Evolutionary conservation across 495 filamentous ascomycete species (phyloP), one percentile per base, ranked within the genome.

Genomic region (Podospora sp.): DNA sequence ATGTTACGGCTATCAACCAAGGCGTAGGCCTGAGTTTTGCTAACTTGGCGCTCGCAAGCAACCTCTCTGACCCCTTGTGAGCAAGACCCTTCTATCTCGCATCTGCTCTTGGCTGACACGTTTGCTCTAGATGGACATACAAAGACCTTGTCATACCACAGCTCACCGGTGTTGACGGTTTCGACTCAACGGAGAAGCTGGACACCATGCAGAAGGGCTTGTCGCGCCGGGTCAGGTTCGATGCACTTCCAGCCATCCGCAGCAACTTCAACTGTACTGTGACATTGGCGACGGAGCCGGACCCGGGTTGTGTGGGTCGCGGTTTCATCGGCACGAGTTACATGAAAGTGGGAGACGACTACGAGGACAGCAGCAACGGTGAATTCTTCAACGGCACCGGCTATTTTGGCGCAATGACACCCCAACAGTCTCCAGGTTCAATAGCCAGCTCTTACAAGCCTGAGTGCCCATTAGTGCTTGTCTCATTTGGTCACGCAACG

Each of bases 1-100:
- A 60, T n/a, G 18, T 25, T 7, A 51, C 18, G 29, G 16, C 35
- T 8, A 22, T 36, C 33, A 36, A 50, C n/a, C 40, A 12, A 14
- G 5, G 29, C 22, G n/a, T 1, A 7, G 36, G 36, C 18, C 36
- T 62, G 6, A 25, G 18, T 6, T 40, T 33, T 36, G 57, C 57
- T 26, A 60, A 60, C 26, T 14, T 60, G 26, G 57, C 29, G 6
- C 57, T 60, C 11, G 57, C 56, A 25, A 60, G 29, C 57, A 60
- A 60, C 57, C 57, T 60, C 9, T 60, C 57, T 21, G 57, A 60
- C 20, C 57, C 57, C 1, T 6, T 60, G 26, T 55, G 14, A 12
- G 40, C 16, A 14, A 18, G 33, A 2, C 16, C 9, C 12, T 46
- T 46, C 14, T 6, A 2, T 46, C 12, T 14, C 11, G 5, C 14